Base-by-base conservation (phyloP, 805 yeast species). In the Blastobotrys parvus region DNA sequence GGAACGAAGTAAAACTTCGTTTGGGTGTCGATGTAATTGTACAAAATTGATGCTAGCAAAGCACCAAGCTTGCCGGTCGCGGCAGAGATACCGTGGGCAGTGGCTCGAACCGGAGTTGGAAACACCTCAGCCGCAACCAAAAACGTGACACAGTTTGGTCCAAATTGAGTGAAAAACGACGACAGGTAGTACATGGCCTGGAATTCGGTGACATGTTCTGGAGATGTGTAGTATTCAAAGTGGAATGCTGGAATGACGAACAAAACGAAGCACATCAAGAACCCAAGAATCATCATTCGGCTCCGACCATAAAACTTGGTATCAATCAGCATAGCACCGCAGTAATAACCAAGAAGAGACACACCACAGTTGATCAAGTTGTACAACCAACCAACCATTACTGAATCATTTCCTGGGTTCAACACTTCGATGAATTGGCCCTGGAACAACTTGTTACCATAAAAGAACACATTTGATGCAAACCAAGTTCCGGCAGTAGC, bases 11-110 rank as follows among this genome's bases (percentile, higher is more conserved):
- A 55, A 59, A 62, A 63, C 50, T 54, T 56, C 43, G 57, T 53
- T 52, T 60, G 63, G 35, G 42, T 50, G 38, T 41, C 43, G 41
- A 63, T 61, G 57, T 63, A 63, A 56, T 62, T 61, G 57, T 59
- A 63, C 23, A 62, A 54, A 35, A 63, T 54, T 11, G 61, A 47
- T n/a, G 82, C 82, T 56, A 76, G 65, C 48, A 77, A 71, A 40
- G 82, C 82, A 59, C 82, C 82, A 47, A 70, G 67, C 67, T 77
- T 78, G 68, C 83, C 83, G 45, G 67, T 50, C 35, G 82, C 82
- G 49, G 82, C 82, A 49, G 80, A 74, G 45, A 77, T 55, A 60
- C 83, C 83, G 57, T 78, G 82, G 30, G 82, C 81, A 43, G 80
- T 68, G 29, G 82, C 78, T 67, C 83, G 76, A 62, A 75, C 71